phyloP scores from a whole-genome alignment of 2,329 filamentous ascomycete genomes.

The Talaromyces rugulosus region DNA sequence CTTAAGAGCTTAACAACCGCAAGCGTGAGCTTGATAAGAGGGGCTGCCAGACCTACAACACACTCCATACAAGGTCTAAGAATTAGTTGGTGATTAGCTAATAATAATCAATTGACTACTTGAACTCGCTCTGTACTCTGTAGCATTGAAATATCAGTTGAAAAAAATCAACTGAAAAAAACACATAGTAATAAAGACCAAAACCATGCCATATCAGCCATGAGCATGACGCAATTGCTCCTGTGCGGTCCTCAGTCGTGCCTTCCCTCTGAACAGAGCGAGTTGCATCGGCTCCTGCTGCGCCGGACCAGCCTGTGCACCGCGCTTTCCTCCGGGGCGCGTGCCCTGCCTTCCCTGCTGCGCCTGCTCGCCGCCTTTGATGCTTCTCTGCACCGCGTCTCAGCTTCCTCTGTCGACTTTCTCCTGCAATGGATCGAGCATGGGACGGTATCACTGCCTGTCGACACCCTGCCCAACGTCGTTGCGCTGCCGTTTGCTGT shows the following conservation, averaged over 20 bases:
- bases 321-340: background rate
- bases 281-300: background rate
- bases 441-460: background rate
- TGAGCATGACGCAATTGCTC: background rate
- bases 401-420: background rate
- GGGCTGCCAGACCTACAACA: no score
- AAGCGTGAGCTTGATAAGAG: no score
- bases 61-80: no score
- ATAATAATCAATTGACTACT: no score
- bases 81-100: no score
- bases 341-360: background rate
- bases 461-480: background rate
- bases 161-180: no score
- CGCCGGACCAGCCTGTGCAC: background rate
- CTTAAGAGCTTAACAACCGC: no score
- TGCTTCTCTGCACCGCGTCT: background rate
- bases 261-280: background rate
- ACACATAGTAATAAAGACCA: no score
- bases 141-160: no score
- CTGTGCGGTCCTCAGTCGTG: conserved; percentile 4
- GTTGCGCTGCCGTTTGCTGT: conserved; percentile 3
- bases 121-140: no score
- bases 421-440: conserved; percentile 1
- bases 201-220: no score
- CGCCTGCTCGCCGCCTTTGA: conserved; percentile 1